phyloP scores from a whole-genome alignment of 2,329 filamentous ascomycete genomes.

The Alternaria incomplexa region DNA sequence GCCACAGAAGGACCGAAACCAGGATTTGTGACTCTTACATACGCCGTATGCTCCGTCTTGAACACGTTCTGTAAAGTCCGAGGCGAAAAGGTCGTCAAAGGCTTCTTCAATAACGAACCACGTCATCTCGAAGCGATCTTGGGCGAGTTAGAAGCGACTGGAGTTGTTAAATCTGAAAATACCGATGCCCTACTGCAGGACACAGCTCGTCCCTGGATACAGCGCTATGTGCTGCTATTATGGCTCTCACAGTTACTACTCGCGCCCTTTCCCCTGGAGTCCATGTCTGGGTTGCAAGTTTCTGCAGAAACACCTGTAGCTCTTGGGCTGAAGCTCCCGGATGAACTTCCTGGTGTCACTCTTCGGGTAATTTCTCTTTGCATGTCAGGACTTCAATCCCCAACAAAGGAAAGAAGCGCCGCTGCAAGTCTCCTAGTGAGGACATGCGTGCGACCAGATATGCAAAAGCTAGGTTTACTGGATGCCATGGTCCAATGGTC shows the following conservation, averaged over 20 bases:
- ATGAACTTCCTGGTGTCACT: constrained; percentile 71
- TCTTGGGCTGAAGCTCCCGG: constrained; percentile 61
- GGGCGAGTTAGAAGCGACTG: constrained; percentile 70
- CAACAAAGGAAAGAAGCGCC: constrained; percentile 88
- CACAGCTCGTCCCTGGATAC: constrained; percentile 69
- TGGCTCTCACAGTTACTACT: constrained; percentile 69
- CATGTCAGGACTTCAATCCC: constrained; percentile 71
- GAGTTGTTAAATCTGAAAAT: constrained; percentile 25
- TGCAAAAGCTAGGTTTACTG: constrained; percentile 78
- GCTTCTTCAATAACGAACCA: constrained; percentile 90
- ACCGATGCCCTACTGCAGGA: constrained; percentile 23
- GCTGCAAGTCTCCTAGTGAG: constrained; percentile 84
- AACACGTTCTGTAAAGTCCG: constrained; percentile 95
- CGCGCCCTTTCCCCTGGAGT: constrained; percentile 87
- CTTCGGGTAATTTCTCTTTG: constrained; percentile 73
- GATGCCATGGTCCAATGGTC: constrained; percentile 74
- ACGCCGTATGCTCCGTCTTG: constrained; percentile 76
- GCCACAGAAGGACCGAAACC: constrained; percentile 23
- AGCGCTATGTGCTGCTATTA: constrained; percentile 83
- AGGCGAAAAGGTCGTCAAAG: constrained; percentile 88
- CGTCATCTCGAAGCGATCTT: constrained; percentile 82
- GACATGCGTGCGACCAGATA: constrained; percentile 82
- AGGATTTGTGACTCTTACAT: constrained; percentile 35
- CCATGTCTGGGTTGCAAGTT: constrained; percentile 68
- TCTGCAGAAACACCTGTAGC: constrained; percentile 36